Conservation (phyloP, 345 rosid species). For the Hirschfeldia incana region DNA sequence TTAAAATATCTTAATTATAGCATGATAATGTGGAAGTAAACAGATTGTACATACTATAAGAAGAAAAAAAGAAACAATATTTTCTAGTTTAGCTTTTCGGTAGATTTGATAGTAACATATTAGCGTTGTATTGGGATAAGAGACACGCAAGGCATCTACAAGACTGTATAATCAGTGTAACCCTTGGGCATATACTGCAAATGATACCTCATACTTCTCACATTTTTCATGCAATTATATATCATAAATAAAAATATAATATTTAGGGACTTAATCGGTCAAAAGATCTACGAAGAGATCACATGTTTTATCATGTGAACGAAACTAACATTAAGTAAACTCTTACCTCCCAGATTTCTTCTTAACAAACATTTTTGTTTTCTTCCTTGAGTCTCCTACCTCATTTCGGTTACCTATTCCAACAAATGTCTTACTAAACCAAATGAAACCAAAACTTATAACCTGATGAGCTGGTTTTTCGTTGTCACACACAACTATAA, state of each 20-base stretch:
- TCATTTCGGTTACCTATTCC: neutral
- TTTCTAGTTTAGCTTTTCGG: neutral
- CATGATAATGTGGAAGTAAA: neutral
- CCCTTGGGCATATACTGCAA: neutral
- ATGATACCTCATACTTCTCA: constrained; percentile 25
- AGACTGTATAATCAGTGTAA: neutral
- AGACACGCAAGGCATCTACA: constrained; percentile 20
- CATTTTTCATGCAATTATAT: constrained; percentile 17
- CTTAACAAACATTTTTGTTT: neutral
- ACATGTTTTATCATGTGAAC: constrained; percentile 19
- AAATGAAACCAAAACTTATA: too few species aligned
- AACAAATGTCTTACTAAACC: neutral
- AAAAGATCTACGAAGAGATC: constrained; percentile 1
- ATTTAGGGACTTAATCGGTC: neutral
- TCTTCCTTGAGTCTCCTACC: neutral
- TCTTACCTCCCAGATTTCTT: neutral
- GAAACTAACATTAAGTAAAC: neutral
- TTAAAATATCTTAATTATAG: neutral
- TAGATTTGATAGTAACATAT: neutral
- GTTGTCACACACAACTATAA: too few species aligned
- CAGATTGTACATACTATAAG: neutral
- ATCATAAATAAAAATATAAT: neutral
- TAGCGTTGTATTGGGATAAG: neutral
- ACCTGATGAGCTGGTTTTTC: too few species aligned
- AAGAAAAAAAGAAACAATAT: neutral